Evolutionary conservation across 768 basidiomycete species (phyloP), one percentile per base, ranked within the genome.

Genomic region (Rhodosporidiobolus sp.): DNA sequence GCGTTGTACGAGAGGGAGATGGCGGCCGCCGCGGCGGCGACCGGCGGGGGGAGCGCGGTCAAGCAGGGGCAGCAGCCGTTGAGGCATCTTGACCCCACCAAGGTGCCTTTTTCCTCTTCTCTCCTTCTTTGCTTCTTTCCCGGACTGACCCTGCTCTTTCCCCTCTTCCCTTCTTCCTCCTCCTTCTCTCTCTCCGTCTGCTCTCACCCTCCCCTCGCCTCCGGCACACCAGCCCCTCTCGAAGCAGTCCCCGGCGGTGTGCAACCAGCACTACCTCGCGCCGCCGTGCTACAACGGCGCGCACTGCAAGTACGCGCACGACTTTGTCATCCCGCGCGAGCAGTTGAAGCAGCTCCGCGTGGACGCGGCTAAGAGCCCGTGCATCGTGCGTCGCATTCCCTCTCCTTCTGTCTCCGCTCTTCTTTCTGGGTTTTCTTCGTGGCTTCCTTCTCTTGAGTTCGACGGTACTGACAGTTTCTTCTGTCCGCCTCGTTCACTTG

Each of bases 241-340:
- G 49, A 75, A 75, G 63, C 74, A 75, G 32, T 38, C 17, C 22
- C 58, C 64, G 14, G 67, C 67, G 3, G 56, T 59, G 26, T 75
- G 74, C 50, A 75, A 75, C 60, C 30, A 26, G 43, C 55, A 65
- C 63, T 75, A 75, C 72, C 72, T 73, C 46, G 38, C 62, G 5
- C 62, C 62, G 17, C 66, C 59, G 1, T 68, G 63, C 34, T 58
- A 0, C 32, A 3, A 45, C 59, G 60, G 60, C 67, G 53, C 48
- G n/a, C 30, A 34, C 4, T 75, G 73, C 66, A 48, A 55, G 10
- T 75, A 75, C 67, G 35, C 46, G 28, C 74, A 75, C 63, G 17
- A 46, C 3, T 75, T 71, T 35, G 8, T 38, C 7, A 57, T 75
- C 48, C 59, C 57, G 17, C 22, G 53, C 8, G 32, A 55, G 43